Evolutionary conservation across 2,329 filamentous ascomycete species (phyloP).

Genomic region (Pestalotiopsis sp.): DNA sequence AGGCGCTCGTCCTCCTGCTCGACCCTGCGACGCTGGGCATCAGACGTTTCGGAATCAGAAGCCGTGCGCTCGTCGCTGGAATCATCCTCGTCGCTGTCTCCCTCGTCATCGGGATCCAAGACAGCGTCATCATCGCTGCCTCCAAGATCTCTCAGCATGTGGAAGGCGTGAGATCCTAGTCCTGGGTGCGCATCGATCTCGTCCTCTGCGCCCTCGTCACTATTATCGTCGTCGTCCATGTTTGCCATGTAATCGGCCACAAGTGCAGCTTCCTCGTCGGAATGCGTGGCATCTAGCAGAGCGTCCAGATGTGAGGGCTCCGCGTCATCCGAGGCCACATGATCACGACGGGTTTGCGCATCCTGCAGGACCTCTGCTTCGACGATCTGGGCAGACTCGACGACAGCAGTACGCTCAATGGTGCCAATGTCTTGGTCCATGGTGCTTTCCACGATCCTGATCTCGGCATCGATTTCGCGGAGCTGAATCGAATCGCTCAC

Average conservation of each 20-base stretch:
- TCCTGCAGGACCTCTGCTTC: not conserved
- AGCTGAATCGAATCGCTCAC: slow-evolving; percentile 18
- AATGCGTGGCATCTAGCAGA: slow-evolving; percentile 10
- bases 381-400: not conserved
- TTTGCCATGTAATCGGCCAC: slow-evolving; percentile 75
- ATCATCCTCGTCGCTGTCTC: slow-evolving; percentile 39
- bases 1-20: slow-evolving; percentile 62
- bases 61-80: slow-evolving; percentile 42
- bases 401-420: not conserved
- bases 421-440: slow-evolving; percentile 7
- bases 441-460: slow-evolving; percentile 30
- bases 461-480: slow-evolving; percentile 34
- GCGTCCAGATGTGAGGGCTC: slow-evolving; percentile 12
- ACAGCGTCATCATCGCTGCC: slow-evolving; percentile 43
- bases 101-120: slow-evolving; percentile 28
- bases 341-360: not conserved
- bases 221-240: slow-evolving; percentile 39
- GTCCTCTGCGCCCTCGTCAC: slow-evolving; percentile 26
- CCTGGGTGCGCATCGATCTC: slow-evolving; percentile 18
- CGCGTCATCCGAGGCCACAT: not conserved
- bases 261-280: slow-evolving; percentile 55
- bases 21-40: slow-evolving; percentile 29
- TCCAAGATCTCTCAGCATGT: slow-evolving; percentile 42
- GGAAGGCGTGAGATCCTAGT: slow-evolving; percentile 28
- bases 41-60: slow-evolving; percentile 7